These are phyloP conservation scores for Phoma herbarum DNA, from an alignment of 2,329 filamentous ascomycete genomes.

Conservation along the genomic window DNA sequence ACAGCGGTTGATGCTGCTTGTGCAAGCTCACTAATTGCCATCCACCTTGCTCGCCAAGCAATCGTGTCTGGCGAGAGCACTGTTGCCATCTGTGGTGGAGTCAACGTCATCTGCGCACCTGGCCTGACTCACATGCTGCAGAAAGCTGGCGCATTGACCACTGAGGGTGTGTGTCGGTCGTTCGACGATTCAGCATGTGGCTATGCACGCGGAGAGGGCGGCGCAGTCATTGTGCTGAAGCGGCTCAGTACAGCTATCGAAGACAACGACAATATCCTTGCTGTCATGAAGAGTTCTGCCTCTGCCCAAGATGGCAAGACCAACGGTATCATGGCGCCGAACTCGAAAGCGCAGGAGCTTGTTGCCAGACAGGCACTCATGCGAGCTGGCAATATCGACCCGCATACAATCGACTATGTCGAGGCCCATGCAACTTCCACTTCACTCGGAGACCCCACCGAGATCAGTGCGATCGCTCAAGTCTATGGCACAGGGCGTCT, in stretches of 20 bases:
- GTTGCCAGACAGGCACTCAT: conserved; percentile 31
- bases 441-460: conserved; percentile 55
- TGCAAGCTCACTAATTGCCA: conserved; percentile 45
- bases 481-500: conserved; percentile 20
- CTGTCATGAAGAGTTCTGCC: conserved; percentile 42
- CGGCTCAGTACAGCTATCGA: conserved; percentile 34
- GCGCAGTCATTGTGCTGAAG: conserved; percentile 43
- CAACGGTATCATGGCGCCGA: conserved; percentile 50
- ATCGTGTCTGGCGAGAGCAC: conserved; percentile 38
- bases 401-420: conserved; percentile 24
- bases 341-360: conserved; percentile 40
- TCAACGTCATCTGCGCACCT: conserved; percentile 48
- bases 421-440: conserved; percentile 61
- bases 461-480: conserved; percentile 27
- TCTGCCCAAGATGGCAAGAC: conserved; percentile 46
- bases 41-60: conserved; percentile 46
- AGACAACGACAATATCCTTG: conserved; percentile 42
- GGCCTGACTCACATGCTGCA: conserved; percentile 45
- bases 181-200: conserved; percentile 46
- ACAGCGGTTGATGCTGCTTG: conserved; percentile 50
- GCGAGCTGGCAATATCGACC: conserved; percentile 18
- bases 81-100: conserved; percentile 35
- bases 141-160: conserved; percentile 37
- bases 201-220: conserved; percentile 47
- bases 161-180: conserved; percentile 43